Evolutionary conservation across 179 eudicot species (phyloP).

Genomic region (Beta macrorhiza): DNA sequence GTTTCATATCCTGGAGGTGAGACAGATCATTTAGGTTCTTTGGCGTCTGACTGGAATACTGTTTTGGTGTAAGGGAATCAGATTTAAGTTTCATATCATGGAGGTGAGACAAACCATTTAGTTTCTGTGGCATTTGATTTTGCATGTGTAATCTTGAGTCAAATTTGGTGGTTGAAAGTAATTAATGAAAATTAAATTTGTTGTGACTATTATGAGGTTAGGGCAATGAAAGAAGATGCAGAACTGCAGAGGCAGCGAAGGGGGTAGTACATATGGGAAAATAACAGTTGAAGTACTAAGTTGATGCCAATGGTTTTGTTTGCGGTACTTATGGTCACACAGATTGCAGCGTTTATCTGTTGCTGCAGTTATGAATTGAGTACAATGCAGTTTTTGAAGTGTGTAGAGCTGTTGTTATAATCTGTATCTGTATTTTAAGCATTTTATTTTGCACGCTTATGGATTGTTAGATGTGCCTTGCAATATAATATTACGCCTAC

Average conservation of each 20-base stretch:
- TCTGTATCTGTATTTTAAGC: neutral
- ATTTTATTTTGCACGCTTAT: neutral
- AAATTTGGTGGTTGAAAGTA: neutral
- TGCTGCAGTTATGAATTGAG: neutral
- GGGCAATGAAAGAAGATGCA: neutral
- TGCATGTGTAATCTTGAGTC: neutral
- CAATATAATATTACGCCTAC: neutral
- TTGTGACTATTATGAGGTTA: neutral
- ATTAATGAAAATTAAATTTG: neutral
- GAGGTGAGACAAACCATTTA: neutral
- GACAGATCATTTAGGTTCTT: neutral
- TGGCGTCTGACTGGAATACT: neutral
- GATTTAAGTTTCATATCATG: neutral
- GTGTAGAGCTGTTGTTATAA: too few relatives aligned
- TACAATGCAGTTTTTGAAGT: too few relatives aligned
- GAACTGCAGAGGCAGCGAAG: neutral
- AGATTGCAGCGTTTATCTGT: neutral
- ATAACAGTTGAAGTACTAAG: neutral
- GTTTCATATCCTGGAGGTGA: neutral
- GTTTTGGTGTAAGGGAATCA: neutral
- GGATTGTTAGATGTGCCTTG: neutral
- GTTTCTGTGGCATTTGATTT: neutral
- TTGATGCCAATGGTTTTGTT: neutral
- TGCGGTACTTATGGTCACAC: neutral
- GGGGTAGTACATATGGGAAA: neutral